Evolutionary conservation across 129 eudicot species (phyloP), one percentile per base, ranked within the genome.

Genomic region (Artemisia tridentata): DNA sequence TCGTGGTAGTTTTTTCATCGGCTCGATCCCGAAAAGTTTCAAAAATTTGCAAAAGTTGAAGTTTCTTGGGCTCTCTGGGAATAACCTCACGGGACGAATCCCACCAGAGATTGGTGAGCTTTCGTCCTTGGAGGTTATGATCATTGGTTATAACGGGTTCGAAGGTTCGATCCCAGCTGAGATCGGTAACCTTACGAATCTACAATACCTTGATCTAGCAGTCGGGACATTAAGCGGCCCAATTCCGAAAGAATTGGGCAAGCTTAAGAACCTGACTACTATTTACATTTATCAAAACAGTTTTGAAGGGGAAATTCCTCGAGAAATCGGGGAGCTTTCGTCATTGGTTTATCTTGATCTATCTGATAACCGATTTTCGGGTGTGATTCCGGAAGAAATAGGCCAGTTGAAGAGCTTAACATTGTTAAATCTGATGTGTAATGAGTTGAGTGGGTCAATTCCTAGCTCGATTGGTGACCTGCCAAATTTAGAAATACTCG

Each of bases 21-120:
- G 98, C 0, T 76, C 95, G 9, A 85, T 92, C 10, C 98, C 96
- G 0, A 27, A 51, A 56, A 74, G 86, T 11, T 81, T 66, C 81
- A 80, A 60, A 71, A 83, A 80, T 67, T 53, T 92, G 73, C 72
- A 82, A 61, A 80, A 76, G 21, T 51, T 92, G 82, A 89, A 76
- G 84, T 92, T 89, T 72, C 84, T 92, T 69, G 96, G 95, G 49
- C 82, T 92, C 23, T 92, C 96, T 1, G 96, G 96, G 2, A 92
- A 92, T 56, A 85, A 85, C 75, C 86, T 92, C 2, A 84, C 98
- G 1, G 98, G 98, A 16, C 65, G 41, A 25, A 80, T 92, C 5
- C 90, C 98, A 0, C 61, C 81, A 19, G 91, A 83, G 75, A 52
- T 92, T 15, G 95, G 96, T 1, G 66, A 80, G 11, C 65, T 89